phyloP scores from a whole-genome alignment of 139 green algal species.

The Micractinium sp. region DNA sequence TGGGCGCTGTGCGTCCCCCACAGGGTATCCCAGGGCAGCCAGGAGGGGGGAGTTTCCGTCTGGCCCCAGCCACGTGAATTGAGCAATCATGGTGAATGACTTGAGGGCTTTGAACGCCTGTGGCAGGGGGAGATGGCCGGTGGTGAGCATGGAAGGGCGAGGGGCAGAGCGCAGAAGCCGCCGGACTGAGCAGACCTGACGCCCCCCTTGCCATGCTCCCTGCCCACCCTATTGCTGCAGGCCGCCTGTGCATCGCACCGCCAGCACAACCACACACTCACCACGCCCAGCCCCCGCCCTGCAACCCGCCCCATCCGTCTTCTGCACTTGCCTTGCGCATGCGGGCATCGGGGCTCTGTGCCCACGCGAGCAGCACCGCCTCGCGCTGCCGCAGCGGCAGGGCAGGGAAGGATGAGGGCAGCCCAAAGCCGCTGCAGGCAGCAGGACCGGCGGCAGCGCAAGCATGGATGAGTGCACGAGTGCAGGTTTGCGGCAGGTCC shows the following conservation, averaged over 20 bases:
- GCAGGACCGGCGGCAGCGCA: background rate
- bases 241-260: background rate
- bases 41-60: background rate
- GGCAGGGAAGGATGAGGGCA: conserved; percentile 8
- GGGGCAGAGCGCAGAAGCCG: background rate
- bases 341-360: background rate
- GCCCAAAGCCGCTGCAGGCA: background rate
- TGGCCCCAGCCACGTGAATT: conserved; percentile 6
- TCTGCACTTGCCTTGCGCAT: conserved; percentile 31
- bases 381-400: conserved; percentile 33
- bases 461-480: background rate
- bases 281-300: background rate
- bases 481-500: no score
- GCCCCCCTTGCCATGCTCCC: background rate
- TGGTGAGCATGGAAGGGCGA: background rate
- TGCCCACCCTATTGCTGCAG: background rate
- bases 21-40: conserved; percentile 2
- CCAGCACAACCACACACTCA: background rate
- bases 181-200: no score
- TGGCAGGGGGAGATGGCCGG: background rate
- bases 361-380: conserved; percentile 36
- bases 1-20: conserved; percentile 3
- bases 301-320: no score
- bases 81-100: conserved; percentile 11
- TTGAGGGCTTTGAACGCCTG: conserved; percentile 44